These are phyloP conservation scores for Thamnidium elegans DNA, from an alignment of 192 early-diverging fungal genomes.

Conservation along the genomic window DNA sequence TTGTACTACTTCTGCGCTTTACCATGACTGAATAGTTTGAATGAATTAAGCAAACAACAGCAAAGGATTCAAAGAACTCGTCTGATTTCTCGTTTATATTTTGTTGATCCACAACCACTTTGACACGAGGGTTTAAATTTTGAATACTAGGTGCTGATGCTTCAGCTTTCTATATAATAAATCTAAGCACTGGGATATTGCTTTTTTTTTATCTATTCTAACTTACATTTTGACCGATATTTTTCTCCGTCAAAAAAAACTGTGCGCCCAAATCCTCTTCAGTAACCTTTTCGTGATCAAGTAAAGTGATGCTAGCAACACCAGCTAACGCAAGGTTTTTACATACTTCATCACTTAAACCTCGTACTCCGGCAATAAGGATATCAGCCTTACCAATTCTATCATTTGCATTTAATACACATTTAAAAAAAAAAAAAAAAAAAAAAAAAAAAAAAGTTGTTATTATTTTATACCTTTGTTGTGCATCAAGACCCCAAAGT, in stretches of 20 bases:
- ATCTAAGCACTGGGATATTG: constrained; percentile 11
- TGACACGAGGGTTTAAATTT: constrained; percentile 82
- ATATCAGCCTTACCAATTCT: constrained; percentile 82
- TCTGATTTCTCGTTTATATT: constrained; percentile 44
- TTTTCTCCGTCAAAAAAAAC: constrained; percentile 61
- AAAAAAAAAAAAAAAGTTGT: background rate
- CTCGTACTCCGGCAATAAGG: constrained; percentile 68
- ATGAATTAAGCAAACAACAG: constrained; percentile 66
- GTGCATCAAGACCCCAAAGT: constrained; percentile 94
- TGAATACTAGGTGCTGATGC: constrained; percentile 62
- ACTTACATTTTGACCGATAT: constrained; percentile 73
- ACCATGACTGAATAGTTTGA: constrained; percentile 43
- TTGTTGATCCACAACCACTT: constrained; percentile 48
- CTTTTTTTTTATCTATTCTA: too few relatives aligned
- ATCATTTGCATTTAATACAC: background rate
- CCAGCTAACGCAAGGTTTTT: constrained; percentile 95
- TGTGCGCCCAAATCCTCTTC: constrained; percentile 71
- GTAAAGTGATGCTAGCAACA: constrained; percentile 68
- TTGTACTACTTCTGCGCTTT: constrained; percentile 8
- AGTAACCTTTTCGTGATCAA: constrained; percentile 58
- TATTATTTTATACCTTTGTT: constrained; percentile 57
- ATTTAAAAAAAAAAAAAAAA: too few relatives aligned
- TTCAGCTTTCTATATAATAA: constrained; percentile 53
- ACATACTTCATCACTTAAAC: constrained; percentile 78
- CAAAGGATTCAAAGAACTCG: constrained; percentile 58